phyloP scores from a whole-genome alignment of 345 rosid species.

The Acer saccharum region DNA sequence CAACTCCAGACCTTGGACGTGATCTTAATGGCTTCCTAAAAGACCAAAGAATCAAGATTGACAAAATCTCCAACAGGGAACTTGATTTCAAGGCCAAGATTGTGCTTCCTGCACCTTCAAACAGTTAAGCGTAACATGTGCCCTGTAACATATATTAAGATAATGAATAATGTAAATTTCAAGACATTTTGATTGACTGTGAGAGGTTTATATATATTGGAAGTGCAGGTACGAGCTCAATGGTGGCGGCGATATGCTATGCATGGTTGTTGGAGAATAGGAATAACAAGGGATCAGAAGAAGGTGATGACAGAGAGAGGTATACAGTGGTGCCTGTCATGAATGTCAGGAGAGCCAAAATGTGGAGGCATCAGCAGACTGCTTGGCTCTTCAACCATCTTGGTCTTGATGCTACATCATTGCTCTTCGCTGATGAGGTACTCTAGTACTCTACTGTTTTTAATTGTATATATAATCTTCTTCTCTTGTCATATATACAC shows the following conservation, averaged over 20 bases:
- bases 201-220: not conserved
- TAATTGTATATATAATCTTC: not conserved
- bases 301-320: constrained; percentile 22
- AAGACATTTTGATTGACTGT: not conserved
- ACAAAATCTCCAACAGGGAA: constrained; percentile 41
- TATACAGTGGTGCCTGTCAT: constrained; percentile 51
- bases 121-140: constrained; percentile 42
- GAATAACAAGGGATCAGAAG: constrained; percentile 27
- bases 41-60: constrained; percentile 45
- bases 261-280: constrained; percentile 60
- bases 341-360: constrained; percentile 50
- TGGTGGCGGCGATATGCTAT: constrained; percentile 65
- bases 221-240: constrained; percentile 57
- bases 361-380: constrained; percentile 63
- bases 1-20: constrained; percentile 17
- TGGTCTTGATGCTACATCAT: constrained; percentile 53
- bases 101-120: constrained; percentile 61
- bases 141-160: too few species aligned
- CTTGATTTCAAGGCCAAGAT: constrained; percentile 45
- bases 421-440: constrained; percentile 76
- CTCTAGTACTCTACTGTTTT: not conserved
- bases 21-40: constrained; percentile 50
- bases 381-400: constrained; percentile 70
- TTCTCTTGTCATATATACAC: not conserved
- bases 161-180: too few species aligned